Evolutionary conservation across 768 basidiomycete species (phyloP), one percentile per base, ranked within the genome.

Genomic region (Suillus clintonianus): DNA sequence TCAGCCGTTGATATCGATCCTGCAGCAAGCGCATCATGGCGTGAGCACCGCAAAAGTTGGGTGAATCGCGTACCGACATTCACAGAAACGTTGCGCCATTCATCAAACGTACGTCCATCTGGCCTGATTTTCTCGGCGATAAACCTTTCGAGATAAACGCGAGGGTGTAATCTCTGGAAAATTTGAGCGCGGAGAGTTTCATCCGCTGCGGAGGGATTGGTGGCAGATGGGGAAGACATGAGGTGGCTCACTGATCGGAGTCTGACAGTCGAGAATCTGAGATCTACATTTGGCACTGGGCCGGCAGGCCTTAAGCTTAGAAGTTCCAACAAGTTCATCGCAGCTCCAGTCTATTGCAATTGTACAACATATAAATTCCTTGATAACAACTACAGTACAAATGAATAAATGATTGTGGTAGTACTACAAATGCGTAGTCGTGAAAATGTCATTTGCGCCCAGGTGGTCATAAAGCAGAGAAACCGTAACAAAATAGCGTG

Each of bases 1-100:
- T 95, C 85, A 0, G 97, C 95, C 0, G 97, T 98, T 1, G 92
- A 90, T 79, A 99, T 91, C 3, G 96, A 97, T 59, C 95, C 95
- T 96, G 60, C 37, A 36, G 32, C 6, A 2, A 22, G 15, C 22
- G 58, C 0, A 57, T 59, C 32, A 39, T 39, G 24, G 54, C 22
- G 5, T 39, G 43, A 64, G 51, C 57, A 30, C 19, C 55, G n/a
- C 57, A 24, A 60, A 48, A 55, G 50, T 15, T 39, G n/a, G 17
- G 24, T n/a, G 32, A 50, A 57, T 32, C 42, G 76, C 90, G 67
- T 69, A 95, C 95, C 95, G 51, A 88, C 83, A 76, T 96, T 94
- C 53, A 95, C 80, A 37, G 80, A 87, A 27, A 93, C 83, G 58
- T 90, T 87, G 62, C 97, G 80, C 87, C 90, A 97, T 13, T 79